Evolutionary conservation across 179 eudicot species (phyloP).

Genomic region (Amaranthus tricolor): DNA sequence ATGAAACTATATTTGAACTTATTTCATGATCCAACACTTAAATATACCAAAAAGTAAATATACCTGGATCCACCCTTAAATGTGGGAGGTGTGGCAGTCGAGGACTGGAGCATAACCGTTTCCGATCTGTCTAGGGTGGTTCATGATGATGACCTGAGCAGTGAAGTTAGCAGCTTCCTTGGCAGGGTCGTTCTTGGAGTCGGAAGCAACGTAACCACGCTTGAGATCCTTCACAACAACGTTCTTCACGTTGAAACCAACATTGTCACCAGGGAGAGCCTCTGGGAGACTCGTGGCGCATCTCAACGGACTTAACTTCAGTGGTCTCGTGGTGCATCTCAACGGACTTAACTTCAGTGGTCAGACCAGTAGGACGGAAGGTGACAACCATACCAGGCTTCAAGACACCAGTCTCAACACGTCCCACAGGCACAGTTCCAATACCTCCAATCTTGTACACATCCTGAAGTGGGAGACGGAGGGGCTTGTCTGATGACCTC

Average conservation of each 20-base stretch:
- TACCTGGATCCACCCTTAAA: too few relatives aligned
- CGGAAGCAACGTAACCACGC: slow-evolving; percentile 43
- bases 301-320: slow-evolving; percentile 39
- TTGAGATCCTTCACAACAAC: slow-evolving; percentile 44
- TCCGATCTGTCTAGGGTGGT: slow-evolving; percentile 37
- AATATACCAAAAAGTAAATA: too few relatives aligned
- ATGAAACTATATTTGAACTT: too few relatives aligned
- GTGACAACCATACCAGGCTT: slow-evolving; percentile 39
- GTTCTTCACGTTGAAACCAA: slow-evolving; percentile 40
- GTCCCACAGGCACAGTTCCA: slow-evolving; percentile 39
- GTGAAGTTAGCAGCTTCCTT: slow-evolving; percentile 39
- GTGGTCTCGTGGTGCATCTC: slow-evolving; percentile 43
- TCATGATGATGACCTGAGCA: slow-evolving; percentile 35
- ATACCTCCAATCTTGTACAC: slow-evolving; percentile 43
- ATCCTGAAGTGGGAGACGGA: slow-evolving; percentile 39
- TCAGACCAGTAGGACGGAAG: slow-evolving; percentile 35
- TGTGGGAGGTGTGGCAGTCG: slow-evolving; percentile 41
- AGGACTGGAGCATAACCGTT: slow-evolving; percentile 35
- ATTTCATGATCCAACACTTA: too few relatives aligned
- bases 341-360: slow-evolving; percentile 37
- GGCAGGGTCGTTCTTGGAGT: slow-evolving; percentile 45
- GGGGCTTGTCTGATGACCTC: slow-evolving; percentile 39
- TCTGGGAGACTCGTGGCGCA: slow-evolving; percentile 38
- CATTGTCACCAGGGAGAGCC: slow-evolving; percentile 40
- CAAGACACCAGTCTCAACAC: slow-evolving; percentile 34